Percentiles rank a stretch among this genome's conserved stretches.
Conservation (phyloP, 2,329 filamentous ascomycete genomes). For the Sclerotinia spermophila region DNA sequence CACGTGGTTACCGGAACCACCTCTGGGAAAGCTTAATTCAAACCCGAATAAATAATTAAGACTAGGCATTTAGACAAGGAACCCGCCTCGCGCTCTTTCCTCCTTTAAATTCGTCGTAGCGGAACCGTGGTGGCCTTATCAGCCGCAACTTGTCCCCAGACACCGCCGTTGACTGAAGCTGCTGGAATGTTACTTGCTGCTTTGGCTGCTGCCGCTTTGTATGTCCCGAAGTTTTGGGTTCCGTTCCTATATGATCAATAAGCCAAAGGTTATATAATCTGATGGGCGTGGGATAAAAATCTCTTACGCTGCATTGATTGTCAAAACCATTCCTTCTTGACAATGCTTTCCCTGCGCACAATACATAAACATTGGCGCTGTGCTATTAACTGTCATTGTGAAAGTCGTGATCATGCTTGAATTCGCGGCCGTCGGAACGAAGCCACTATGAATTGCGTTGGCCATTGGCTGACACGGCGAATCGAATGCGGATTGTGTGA, state of each 20-base stretch:
- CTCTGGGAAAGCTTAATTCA: neutral
- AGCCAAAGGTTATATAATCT: neutral
- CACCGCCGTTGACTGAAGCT: neutral
- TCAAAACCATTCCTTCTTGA: conserved; percentile 44
- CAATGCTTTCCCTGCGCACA: conserved; percentile 74
- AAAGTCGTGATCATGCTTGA: conserved; percentile 50
- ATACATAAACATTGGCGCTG: conserved; percentile 73
- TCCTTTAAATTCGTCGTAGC: neutral
- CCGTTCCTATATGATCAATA: neutral
- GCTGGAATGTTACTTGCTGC: conserved; percentile 4
- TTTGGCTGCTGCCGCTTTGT: conserved; percentile 2
- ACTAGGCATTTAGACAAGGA: neutral
- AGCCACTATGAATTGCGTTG: conserved; percentile 47
- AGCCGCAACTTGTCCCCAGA: neutral
- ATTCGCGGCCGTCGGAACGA: conserved; percentile 64
- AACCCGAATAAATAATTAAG: neutral
- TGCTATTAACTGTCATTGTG: conserved; percentile 64
- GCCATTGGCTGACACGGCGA: conserved; percentile 62
- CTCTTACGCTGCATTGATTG: conserved; percentile 41
- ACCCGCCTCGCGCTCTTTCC: neutral
- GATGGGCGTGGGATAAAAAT: too few species aligned
- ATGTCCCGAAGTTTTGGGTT: conserved; percentile 10
- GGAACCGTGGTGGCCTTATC: conserved; percentile 10
- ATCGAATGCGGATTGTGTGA: conserved; percentile 73
- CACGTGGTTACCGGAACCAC: neutral